Percentiles rank a stretch among this genome's conserved stretches.
Conservation (phyloP, 306 rosid genomes). For the Senna siamea region DNA sequence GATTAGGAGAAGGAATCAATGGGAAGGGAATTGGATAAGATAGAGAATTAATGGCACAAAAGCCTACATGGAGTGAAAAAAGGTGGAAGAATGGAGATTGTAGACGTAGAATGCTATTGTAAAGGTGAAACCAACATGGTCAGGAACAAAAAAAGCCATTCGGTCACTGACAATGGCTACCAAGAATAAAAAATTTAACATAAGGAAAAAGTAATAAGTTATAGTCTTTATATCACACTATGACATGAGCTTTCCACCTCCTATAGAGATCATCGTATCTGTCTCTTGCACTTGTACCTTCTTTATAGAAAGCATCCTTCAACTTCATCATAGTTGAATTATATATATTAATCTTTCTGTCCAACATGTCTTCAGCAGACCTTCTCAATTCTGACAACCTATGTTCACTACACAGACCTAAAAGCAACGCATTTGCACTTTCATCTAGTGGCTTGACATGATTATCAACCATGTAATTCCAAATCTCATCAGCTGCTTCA, state of each 20-base stretch:
- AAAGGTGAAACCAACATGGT: constrained; percentile 26
- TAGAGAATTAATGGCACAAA: not conserved
- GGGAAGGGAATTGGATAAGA: constrained; percentile 13
- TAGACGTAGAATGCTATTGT: constrained; percentile 1
- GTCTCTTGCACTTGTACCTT: constrained; percentile 63
- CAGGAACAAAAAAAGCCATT: constrained; percentile 31
- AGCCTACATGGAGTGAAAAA: constrained; percentile 12
- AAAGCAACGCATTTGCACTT: constrained; percentile 66
- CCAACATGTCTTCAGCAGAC: constrained; percentile 55
- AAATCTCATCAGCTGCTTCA: constrained; percentile 63
- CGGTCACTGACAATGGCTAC: not conserved
- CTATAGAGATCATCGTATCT: constrained; percentile 55
- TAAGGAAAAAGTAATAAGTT: constrained; percentile 6
- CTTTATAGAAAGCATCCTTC: constrained; percentile 56
- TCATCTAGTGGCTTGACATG: constrained; percentile 53
- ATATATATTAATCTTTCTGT: constrained; percentile 50
- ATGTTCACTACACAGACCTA: constrained; percentile 60
- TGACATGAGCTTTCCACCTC: constrained; percentile 55
- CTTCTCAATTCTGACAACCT: constrained; percentile 62
- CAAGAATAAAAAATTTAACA: not conserved
- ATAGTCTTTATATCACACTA: constrained; percentile 30
- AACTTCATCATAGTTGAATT: constrained; percentile 62
- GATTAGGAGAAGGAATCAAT: not conserved
- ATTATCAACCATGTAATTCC: constrained; percentile 65
- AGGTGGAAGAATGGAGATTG: constrained; percentile 28